A percentile compares a stretch with the other conserved stretches of the same genome.
Conservation (phyloP, 2,329 filamentous ascomycete species). For the Colletotrichum magnum region DNA sequence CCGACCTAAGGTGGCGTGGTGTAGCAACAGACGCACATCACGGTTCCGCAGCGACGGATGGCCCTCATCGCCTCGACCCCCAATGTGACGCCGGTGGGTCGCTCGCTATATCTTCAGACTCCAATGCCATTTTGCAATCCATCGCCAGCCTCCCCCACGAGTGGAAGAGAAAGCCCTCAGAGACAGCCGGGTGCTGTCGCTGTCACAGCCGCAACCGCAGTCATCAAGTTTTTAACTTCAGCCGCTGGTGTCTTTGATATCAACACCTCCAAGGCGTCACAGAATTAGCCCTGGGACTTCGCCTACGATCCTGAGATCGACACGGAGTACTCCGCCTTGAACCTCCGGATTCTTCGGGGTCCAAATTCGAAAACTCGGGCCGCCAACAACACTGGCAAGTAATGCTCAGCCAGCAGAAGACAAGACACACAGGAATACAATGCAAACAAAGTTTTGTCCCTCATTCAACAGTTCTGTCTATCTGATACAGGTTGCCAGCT, state of each 20-base stretch:
- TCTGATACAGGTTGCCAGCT: constrained; percentile 31
- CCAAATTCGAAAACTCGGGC: neutral
- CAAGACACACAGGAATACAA: constrained; percentile 3
- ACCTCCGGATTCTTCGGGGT: constrained; percentile 24
- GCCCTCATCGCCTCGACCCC: constrained; percentile 12
- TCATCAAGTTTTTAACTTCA: too few species aligned
- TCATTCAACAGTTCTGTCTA: constrained; percentile 13
- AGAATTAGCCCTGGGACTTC: too few species aligned
- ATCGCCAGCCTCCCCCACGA: constrained; percentile 18
- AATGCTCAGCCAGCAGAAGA: neutral
- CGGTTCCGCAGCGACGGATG: constrained; percentile 23
- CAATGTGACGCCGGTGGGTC: constrained; percentile 22
- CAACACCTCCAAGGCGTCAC: too few species aligned
- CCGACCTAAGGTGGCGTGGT: neutral
- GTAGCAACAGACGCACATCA: constrained; percentile 27
- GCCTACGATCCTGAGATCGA: too few species aligned
- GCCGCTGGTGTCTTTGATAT: too few species aligned
- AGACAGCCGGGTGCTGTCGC: too few species aligned
- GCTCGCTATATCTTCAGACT: neutral
- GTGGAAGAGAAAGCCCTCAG: neutral
- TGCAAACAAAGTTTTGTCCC: constrained; percentile 34
- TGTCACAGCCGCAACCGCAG: too few species aligned
- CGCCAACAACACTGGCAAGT: neutral
- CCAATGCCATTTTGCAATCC: constrained; percentile 3
- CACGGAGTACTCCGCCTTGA: neutral